phyloP scores from a whole-genome alignment of 2,329 filamentous ascomycete genomes.

The Talaromyces pinophilus region DNA sequence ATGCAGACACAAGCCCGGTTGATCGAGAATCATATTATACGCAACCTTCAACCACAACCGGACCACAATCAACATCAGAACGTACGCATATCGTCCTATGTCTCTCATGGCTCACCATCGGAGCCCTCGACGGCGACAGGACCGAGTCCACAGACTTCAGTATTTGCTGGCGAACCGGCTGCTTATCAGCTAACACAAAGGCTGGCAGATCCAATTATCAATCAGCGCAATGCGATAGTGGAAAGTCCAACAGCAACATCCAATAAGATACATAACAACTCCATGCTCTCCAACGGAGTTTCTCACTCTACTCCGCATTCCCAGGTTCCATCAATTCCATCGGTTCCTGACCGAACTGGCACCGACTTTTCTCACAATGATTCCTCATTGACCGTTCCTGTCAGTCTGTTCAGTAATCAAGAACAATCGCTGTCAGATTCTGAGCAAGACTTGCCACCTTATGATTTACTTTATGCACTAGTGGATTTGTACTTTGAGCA shows the following conservation, averaged over 20 bases:
- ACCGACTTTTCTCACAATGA: slow-evolving; percentile 49
- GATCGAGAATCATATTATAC: slow-evolving; percentile 58
- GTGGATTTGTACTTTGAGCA: slow-evolving; percentile 79
- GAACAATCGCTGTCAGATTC: slow-evolving; percentile 49
- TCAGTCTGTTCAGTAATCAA: slow-evolving; percentile 56
- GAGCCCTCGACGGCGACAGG: slow-evolving; percentile 54
- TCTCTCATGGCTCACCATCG: slow-evolving; percentile 50
- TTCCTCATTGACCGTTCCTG: slow-evolving; percentile 59
- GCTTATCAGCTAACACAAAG: slow-evolving; percentile 52
- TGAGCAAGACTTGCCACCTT: slow-evolving; percentile 71
- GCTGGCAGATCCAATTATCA: slow-evolving; percentile 43
- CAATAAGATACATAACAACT: slow-evolving; percentile 31
- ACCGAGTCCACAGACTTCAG: slow-evolving; percentile 59
- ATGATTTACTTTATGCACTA: slow-evolving; percentile 70
- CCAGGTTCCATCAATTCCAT: slow-evolving; percentile 24
- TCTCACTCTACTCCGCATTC: slow-evolving; percentile 29
- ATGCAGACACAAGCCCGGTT: slow-evolving; percentile 67
- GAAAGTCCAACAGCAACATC: slow-evolving; percentile 41
- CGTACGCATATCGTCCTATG: slow-evolving; percentile 34
- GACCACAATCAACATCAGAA: slow-evolving; percentile 31
- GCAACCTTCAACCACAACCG: slow-evolving; percentile 36
- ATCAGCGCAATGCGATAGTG: slow-evolving; percentile 52
- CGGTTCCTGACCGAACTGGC: slow-evolving; percentile 27
- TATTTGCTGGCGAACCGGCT: slow-evolving; percentile 64
- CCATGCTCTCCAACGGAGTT: slow-evolving; percentile 29